A percentile compares a stretch with the other conserved stretches of the same genome.
Conservation (phyloP, 257 asterid genomes). For the Forsythia viridissima region DNA sequence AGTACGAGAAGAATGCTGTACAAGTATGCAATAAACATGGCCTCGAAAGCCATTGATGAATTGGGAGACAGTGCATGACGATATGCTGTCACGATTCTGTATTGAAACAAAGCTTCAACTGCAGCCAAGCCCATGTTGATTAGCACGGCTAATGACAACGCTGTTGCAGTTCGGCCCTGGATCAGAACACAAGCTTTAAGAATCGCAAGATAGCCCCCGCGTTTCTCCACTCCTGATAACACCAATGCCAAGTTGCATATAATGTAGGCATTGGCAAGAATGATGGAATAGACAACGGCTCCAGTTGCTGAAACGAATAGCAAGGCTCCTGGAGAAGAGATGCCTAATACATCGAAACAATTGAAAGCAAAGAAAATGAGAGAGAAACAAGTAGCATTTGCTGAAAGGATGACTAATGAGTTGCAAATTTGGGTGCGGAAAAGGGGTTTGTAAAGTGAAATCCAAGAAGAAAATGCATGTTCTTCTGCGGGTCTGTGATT, state of each 20-base stretch:
- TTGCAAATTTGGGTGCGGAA: slow-evolving; percentile 56
- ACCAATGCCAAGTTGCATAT: slow-evolving; percentile 53
- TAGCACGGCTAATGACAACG: slow-evolving; percentile 51
- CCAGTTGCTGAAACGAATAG: slow-evolving; percentile 44
- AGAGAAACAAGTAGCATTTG: slow-evolving; percentile 57
- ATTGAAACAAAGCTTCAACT: slow-evolving; percentile 59
- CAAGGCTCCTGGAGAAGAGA: slow-evolving; percentile 24
- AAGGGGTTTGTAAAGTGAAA: slow-evolving; percentile 46
- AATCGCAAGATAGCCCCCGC: slow-evolving; percentile 49
- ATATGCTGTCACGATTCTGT: slow-evolving; percentile 46
- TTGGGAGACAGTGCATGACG: slow-evolving; percentile 3
- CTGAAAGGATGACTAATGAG: slow-evolving; percentile 45
- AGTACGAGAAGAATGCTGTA: slow-evolving; percentile 49
- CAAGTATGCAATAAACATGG: slow-evolving; percentile 50
- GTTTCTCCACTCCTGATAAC: slow-evolving; percentile 47
- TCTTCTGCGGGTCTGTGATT: slow-evolving; percentile 12
- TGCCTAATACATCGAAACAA: slow-evolving; percentile 33
- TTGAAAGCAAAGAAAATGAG: slow-evolving; percentile 41
- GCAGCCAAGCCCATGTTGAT: slow-evolving; percentile 49
- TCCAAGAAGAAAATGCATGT: slow-evolving; percentile 21
- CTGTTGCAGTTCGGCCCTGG: slow-evolving; percentile 53
- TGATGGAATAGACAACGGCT: slow-evolving; percentile 45
- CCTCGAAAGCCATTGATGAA: slow-evolving; percentile 47
- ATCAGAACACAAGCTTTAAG: slow-evolving; percentile 48
- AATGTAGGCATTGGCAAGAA: slow-evolving; percentile 54